Base-by-base conservation (phyloP, 371 early-diverging fungal species). In the Cokeromyces recurvatus region DNA sequence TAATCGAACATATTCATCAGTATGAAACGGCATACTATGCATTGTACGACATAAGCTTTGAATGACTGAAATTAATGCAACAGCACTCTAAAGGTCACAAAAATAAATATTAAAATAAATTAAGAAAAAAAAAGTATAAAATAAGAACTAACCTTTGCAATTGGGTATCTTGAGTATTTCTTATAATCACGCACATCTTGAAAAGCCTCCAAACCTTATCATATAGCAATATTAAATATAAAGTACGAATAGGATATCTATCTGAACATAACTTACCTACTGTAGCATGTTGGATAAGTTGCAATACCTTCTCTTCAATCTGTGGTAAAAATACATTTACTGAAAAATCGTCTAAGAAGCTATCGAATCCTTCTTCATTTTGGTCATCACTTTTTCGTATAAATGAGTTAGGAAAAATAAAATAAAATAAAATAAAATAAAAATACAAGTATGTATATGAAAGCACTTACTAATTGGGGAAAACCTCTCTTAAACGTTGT, bases 271-370 rank as follows among this genome's bases (percentile, higher is more conserved):
- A n/a, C n/a, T n/a, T 65, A 82, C 88, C 88, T 38, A 74, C 76
- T 14, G 87, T 85, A 34, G 79, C 81, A 32, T 74, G 64, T 36
- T 81, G 79, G 38, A 86, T 82, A 36, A 84, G 76, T 22, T 78
- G 74, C 68, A 84, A 63, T 2, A 86, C 82, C 34, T 82, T 76
- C 38, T 84, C 81, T 51, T 89, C 86, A 48, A 88, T 80, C 42
- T 83, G 80, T 10, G 89, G 88, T 25, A 89, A 54, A 47, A 86
- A 91, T 12, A 84, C 81, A 57, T 80, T 84, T 40, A 83, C 57
- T 17, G 89, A 75, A 71, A 89, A 89, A 25, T 91, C 89, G 44
- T 91, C 85, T 45, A 91, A 59, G 66, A 88, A 91, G 24, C 67
- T 72, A n/a, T 71, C 68, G 55, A 87, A 87, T 11, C 66, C 77